Base-by-base conservation (phyloP, 192 early-diverging fungal genomes). In the Coemansia sp. region DNA sequence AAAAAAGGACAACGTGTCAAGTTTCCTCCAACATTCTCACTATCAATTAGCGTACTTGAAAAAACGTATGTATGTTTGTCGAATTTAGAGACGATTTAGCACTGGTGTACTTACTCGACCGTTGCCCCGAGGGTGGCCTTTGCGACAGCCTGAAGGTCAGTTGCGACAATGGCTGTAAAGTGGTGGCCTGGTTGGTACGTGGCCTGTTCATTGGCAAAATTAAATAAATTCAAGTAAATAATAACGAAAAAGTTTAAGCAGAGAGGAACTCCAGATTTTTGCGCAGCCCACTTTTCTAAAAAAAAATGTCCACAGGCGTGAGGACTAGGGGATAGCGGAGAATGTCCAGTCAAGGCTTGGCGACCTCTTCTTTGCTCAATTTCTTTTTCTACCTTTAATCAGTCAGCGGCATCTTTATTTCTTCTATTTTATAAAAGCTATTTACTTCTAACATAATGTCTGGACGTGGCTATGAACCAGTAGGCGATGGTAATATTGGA, bases 401-500 rank as follows among this genome's bases (percentile, higher is more conserved):
- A 34, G 34, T 34, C 34, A 8, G 34, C 8, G 34, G 49, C 22
- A 27, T 52, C 49, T 52, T 29, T 52, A 24, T 24, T 29, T 27
- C 20, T 52, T 52, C 11, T 15, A 52, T 29, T 27, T 4, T 20
- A 29, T 52, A 22, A 49, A 6, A 47, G n/a, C 49, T 12, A 13
- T 9, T 52, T 52, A 27, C 37, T n/a, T 32, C 18, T 24, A 47
- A 43, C 38, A 62, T 1, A 68, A 79, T 79, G 77, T 68, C 77
- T 22, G 64, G 62, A 3, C 72, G 71, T 59, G 64, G 73, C 16
- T 80, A 80, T 60, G 78, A 80, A 64, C 39, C 78, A 34, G 73
- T 80, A 30, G 78, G 78, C 49, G 78, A 80, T 55, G 78, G 78
- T 16, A 75, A 75, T 60, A 75, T 80, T 60, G 78, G 78, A 29